These are phyloP conservation scores for Fraxinus baroniana DNA, from an alignment of 305 asterid species.

Conservation along the genomic window DNA sequence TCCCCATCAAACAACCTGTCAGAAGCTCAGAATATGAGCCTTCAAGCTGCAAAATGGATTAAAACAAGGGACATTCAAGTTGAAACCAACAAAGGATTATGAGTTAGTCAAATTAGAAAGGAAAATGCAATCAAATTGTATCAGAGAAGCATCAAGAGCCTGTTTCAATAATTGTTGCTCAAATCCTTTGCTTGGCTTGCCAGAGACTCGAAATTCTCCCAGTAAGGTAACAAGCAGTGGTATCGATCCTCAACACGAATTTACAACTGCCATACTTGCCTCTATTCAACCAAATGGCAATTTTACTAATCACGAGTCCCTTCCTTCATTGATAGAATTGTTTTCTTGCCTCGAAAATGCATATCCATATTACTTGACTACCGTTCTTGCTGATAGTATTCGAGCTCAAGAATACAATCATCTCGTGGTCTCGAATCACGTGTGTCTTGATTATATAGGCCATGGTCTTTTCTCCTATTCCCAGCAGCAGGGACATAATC, in stretches of 20 bases:
- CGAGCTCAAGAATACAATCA: slow-evolving; percentile 58
- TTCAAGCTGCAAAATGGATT: slow-evolving; percentile 5
- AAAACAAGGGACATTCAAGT: slow-evolving; percentile 19
- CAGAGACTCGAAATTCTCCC: slow-evolving; percentile 16
- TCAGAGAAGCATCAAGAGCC: slow-evolving; percentile 50
- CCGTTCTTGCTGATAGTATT: slow-evolving; percentile 52
- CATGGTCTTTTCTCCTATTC: slow-evolving; percentile 72
- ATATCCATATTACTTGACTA: slow-evolving; percentile 38
- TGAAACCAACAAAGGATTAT: slow-evolving; percentile 8
- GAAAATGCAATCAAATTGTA: slow-evolving; percentile 58
- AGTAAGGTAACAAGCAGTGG: slow-evolving; percentile 1
- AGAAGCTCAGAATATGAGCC: slow-evolving; percentile 8
- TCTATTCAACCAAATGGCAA: slow-evolving; percentile 42
- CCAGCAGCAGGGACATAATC: slow-evolving; percentile 31
- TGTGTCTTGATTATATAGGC: slow-evolving; percentile 75
- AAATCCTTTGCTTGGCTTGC: slow-evolving; percentile 32
- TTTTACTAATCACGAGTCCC: slow-evolving; percentile 77
- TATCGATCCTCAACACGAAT: slow-evolving; percentile 32
- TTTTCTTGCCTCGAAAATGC: slow-evolving; percentile 34
- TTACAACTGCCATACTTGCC: slow-evolving; percentile 40
- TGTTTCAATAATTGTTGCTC: slow-evolving; percentile 55
- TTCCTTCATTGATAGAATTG: slow-evolving; percentile 46
- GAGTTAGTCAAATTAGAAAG: slow-evolving; percentile 9
- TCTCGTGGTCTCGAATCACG: slow-evolving; percentile 40
- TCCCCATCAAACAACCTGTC: slow-evolving; percentile 38